Conservation (phyloP, 2,329 filamentous ascomycete genomes). For the Magnaporthiopsis rhizophila region DNA sequence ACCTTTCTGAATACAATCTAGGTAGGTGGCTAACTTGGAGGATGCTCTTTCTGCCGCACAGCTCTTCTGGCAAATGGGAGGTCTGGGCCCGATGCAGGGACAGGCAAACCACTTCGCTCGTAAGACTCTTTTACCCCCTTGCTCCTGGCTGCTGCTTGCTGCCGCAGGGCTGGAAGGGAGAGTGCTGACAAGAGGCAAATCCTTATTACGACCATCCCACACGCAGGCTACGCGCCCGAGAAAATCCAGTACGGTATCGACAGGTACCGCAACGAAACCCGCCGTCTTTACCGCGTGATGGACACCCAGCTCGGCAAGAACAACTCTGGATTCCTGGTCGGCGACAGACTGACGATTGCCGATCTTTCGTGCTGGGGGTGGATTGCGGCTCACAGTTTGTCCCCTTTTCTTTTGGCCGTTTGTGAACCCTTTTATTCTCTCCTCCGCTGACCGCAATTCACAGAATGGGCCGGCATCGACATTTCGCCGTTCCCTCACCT, state of each 20-base stretch:
- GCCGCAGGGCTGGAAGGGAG: background rate
- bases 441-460: slow-evolving; percentile 14
- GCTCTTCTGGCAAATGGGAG: slow-evolving; percentile 70
- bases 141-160: background rate
- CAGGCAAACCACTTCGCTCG: slow-evolving; percentile 79
- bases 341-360: slow-evolving; percentile 63
- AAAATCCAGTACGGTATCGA: slow-evolving; percentile 76
- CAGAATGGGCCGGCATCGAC: slow-evolving; percentile 57
- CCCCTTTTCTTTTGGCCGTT: background rate
- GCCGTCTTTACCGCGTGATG: slow-evolving; percentile 72
- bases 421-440: background rate
- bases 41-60: slow-evolving; percentile 14
- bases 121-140: slow-evolving; percentile 21
- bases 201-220: too few species aligned
- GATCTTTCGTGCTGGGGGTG: slow-evolving; percentile 79
- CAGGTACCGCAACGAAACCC: slow-evolving; percentile 75
- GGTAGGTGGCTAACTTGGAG: background rate
- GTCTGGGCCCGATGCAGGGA: slow-evolving; percentile 74
- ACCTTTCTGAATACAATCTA: background rate
- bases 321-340: slow-evolving; percentile 51
- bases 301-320: slow-evolving; percentile 60
- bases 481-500: slow-evolving; percentile 69
- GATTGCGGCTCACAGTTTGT: slow-evolving; percentile 48
- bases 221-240: slow-evolving; percentile 64
- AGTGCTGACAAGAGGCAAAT: background rate